Evolutionary conservation across 768 basidiomycete species (phyloP).

Genomic region (Artomyces pyxidatus): DNA sequence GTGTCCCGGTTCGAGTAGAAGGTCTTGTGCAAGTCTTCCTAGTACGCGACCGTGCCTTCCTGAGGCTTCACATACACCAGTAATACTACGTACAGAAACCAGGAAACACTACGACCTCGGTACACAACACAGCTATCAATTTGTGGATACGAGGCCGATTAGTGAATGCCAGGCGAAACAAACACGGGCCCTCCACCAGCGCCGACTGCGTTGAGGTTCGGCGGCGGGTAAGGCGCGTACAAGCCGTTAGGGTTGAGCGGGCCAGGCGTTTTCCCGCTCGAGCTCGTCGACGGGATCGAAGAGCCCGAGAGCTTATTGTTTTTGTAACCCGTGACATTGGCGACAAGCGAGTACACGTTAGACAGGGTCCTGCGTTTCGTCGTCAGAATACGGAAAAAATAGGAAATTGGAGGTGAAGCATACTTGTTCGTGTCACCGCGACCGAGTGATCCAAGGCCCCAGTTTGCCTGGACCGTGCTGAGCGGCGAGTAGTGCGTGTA

Average conservation of each 20-base stretch:
- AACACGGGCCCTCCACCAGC: slow-evolving; percentile 37
- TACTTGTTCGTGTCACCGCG: slow-evolving; percentile 47
- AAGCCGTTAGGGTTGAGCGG: slow-evolving; percentile 31
- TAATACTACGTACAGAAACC: too few species aligned
- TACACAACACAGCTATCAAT: too few species aligned
- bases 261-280: slow-evolving; percentile 34
- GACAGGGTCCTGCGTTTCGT: slow-evolving; percentile 22
- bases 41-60: too few species aligned
- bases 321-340: slow-evolving; percentile 35
- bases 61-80: too few species aligned
- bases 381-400: neutral
- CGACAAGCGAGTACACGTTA: slow-evolving; percentile 49
- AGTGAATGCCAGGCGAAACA: slow-evolving; percentile 27
- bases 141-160: too few species aligned
- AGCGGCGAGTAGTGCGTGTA: slow-evolving; percentile 56
- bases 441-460: slow-evolving; percentile 54
- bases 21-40: too few species aligned
- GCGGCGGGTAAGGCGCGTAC: slow-evolving; percentile 39
- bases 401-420: neutral
- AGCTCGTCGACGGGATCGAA: slow-evolving; percentile 30
- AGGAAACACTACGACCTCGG: too few species aligned
- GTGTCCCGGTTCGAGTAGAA: too few species aligned
- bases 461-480: slow-evolving; percentile 51
- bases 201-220: slow-evolving; percentile 29
- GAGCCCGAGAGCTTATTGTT: slow-evolving; percentile 25